A percentile compares a stretch with the other conserved stretches of the same genome.
phyloP scores from a whole-genome alignment of 2,329 filamentous ascomycete genomes.

The Colletotrichum shisoi region DNA sequence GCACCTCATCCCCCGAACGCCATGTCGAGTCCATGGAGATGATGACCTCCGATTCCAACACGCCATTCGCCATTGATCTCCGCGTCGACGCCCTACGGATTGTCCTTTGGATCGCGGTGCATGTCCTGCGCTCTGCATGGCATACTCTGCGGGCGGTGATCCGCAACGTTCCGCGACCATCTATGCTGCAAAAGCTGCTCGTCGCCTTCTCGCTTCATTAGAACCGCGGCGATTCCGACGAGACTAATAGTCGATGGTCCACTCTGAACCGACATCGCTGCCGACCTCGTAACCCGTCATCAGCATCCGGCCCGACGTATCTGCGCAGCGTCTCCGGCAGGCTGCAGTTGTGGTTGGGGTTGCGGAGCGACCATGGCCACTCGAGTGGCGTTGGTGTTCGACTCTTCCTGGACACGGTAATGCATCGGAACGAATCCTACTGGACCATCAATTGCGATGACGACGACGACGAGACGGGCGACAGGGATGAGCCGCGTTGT shows the following conservation, averaged over 20 bases:
- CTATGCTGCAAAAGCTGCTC: constrained; percentile 7
- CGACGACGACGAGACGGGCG: constrained; percentile 4
- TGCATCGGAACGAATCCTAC: constrained; percentile 9
- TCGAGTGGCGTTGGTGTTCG: constrained; percentile 7
- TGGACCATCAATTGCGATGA: constrained; percentile 17
- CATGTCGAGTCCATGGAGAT: constrained; percentile 18
- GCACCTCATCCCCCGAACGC: constrained; percentile 1
- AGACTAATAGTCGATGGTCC: not conserved
- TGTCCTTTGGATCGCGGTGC: constrained; percentile 13
- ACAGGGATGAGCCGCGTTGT: constrained; percentile 30
- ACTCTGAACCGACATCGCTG: not conserved
- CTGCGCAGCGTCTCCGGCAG: constrained; percentile 24
- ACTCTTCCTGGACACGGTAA: constrained; percentile 22
- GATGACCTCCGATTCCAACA: constrained; percentile 16
- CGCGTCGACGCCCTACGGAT: constrained; percentile 13
- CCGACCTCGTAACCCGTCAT: not conserved
- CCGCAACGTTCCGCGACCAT: not conserved
- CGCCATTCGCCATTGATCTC: not conserved
- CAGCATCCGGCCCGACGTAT: not conserved
- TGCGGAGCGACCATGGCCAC: constrained; percentile 6
- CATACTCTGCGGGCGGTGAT: constrained; percentile 15
- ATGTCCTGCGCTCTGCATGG: constrained; percentile 9
- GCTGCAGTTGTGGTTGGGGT: constrained; percentile 24
- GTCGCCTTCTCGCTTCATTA: constrained; percentile 12
- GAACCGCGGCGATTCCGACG: not conserved